Percentiles rank a stretch among this genome's conserved stretches.
phyloP scores from a whole-genome alignment of 768 basidiomycete genomes.

The Suillus subluteus region DNA sequence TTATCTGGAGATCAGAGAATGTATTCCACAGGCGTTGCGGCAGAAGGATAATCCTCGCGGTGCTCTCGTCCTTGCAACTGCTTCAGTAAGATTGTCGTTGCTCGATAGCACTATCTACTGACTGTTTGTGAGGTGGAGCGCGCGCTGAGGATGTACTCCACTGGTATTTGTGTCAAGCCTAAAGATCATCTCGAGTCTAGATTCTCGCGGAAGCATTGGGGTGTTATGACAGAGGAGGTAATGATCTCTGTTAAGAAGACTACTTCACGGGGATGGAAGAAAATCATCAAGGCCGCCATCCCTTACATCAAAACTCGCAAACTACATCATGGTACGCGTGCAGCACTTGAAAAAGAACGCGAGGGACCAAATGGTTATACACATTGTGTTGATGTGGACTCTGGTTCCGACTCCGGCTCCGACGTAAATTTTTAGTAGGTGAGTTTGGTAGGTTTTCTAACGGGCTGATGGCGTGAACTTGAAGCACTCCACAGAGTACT shows the following conservation, averaged over 20 bases:
- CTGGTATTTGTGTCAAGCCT: not conserved
- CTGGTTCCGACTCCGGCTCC: not conserved
- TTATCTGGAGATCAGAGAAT: not conserved
- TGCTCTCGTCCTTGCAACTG: slow-evolving; percentile 1
- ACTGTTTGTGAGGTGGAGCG: not conserved
- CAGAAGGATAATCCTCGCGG: not conserved
- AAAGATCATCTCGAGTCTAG: not conserved
- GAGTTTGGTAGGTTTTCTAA: not conserved
- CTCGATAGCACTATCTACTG: not conserved
- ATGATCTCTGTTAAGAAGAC: not conserved
- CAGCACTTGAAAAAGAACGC: not conserved
- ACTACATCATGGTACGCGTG: not conserved
- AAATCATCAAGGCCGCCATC: not conserved
- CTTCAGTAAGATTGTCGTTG: not conserved
- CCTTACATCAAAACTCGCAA: not conserved
- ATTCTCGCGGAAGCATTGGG: slow-evolving; percentile 4
- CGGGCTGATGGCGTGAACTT: not conserved
- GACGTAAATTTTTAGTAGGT: not conserved
- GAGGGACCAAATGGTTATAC: not conserved
- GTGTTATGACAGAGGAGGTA: not conserved
- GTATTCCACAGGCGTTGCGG: not conserved
- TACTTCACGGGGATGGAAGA: not conserved
- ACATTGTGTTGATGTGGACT: not conserved
- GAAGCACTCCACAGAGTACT: not conserved
- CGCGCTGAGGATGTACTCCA: not conserved